A percentile compares a stretch with the other conserved stretches of the same genome.
Evolutionary conservation across 306 rosid genomes (phyloP).

Genomic region (Malus orientalis): DNA sequence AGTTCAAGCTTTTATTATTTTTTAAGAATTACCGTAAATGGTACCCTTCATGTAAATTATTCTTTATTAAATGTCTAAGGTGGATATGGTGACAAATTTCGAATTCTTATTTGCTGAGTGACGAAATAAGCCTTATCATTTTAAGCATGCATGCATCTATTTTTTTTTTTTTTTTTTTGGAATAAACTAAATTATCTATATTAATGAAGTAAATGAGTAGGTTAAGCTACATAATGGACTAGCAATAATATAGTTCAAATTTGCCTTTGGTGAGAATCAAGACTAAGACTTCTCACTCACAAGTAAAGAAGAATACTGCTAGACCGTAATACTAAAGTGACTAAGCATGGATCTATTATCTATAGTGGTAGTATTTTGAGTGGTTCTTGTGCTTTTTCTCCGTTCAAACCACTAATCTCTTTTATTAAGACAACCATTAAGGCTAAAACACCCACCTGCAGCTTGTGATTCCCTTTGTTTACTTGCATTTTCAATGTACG

Average conservation of each 20-base stretch:
- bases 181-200: no score
- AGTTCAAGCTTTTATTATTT: neutral
- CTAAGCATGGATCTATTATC: neutral
- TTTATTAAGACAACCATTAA: neutral
- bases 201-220: accelerated
- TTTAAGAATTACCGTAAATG: neutral
- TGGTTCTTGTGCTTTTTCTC: neutral
- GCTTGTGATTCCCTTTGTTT: neutral
- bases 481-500: neutral
- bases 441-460: neutral
- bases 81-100: neutral
- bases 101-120: neutral
- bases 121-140: neutral
- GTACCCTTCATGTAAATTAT: neutral
- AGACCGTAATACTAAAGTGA: no score
- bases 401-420: neutral
- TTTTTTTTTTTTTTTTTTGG: no score
- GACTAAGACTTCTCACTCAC: no score
- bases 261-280: no score
- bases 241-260: no score
- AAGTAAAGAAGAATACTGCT: no score
- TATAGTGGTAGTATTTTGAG: neutral
- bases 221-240: accelerated
- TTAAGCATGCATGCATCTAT: neutral
- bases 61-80: neutral